A percentile compares a stretch with the other conserved stretches of the same genome.
These are phyloP conservation scores for Geosmithia putterillii DNA, from an alignment of 2,329 filamentous ascomycete species.

Conservation along the genomic window DNA sequence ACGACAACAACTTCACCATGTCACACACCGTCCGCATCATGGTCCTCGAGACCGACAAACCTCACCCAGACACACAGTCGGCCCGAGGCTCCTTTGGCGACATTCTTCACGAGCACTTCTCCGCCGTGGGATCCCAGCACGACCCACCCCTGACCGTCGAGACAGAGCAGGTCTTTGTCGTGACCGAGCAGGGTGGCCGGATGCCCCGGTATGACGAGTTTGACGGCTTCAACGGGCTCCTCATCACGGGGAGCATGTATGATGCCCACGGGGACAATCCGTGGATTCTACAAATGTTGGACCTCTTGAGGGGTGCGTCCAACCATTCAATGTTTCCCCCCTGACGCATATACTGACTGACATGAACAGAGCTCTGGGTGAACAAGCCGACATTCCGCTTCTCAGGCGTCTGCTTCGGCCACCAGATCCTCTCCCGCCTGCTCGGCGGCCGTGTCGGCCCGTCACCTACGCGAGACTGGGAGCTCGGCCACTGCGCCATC, in stretches of 20 bases:
- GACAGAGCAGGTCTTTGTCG: conserved; percentile 41
- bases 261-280: conserved; percentile 59
- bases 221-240: conserved; percentile 57
- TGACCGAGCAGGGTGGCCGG: conserved; percentile 31
- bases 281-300: conserved; percentile 63
- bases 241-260: conserved; percentile 58
- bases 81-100: conserved; percentile 40
- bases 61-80: conserved; percentile 35
- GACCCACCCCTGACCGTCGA: conserved; percentile 40
- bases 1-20: no score
- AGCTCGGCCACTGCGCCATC: conserved; percentile 55
- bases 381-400: conserved; percentile 40
- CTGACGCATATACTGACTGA: conserved; percentile 13
- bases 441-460: conserved; percentile 55
- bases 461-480: conserved; percentile 56
- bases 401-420: conserved; percentile 71
- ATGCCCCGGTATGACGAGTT: conserved; percentile 36
- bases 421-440: conserved; percentile 65
- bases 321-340: no score
- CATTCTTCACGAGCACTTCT: conserved; percentile 38
- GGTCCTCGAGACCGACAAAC: conserved; percentile 46
- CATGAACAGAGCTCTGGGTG: conserved; percentile 31
- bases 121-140: conserved; percentile 35
- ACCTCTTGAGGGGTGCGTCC: conserved; percentile 30
- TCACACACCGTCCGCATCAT: conserved; percentile 29